Percentiles rank a stretch among this genome's conserved stretches.
phyloP scores from a whole-genome alignment of 108 stramenopile genomes.

The Epipyxis sp. region DNA sequence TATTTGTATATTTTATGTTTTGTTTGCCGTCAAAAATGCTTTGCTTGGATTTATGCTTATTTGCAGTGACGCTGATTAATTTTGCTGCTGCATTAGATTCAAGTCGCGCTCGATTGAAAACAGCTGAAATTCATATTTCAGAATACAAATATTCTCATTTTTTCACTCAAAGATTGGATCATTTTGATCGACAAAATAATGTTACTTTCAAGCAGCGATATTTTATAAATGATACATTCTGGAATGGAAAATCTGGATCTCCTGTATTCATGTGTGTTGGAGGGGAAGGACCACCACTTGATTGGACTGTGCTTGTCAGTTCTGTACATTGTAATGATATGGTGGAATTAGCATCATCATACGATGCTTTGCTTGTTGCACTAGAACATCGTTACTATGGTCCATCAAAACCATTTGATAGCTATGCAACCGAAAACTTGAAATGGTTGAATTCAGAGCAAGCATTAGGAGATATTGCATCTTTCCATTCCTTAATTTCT shows the following conservation, averaged over 20 bases:
- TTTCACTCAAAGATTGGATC: slow-evolving; percentile 64
- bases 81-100: no score
- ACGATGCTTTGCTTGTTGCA: slow-evolving; percentile 44
- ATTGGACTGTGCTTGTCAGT: slow-evolving; percentile 63
- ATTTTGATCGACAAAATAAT: slow-evolving; percentile 48
- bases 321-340: slow-evolving; percentile 83
- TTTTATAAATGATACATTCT: slow-evolving; percentile 39
- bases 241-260: not conserved
- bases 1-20: no score
- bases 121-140: no score
- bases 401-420: slow-evolving; percentile 26
- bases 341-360: slow-evolving; percentile 62
- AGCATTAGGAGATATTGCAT: slow-evolving; percentile 34
- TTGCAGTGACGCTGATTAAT: no score
- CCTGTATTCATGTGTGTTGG: slow-evolving; percentile 74
- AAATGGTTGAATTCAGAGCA: slow-evolving; percentile 19
- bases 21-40: no score
- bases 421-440: slow-evolving; percentile 25
- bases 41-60: no score
- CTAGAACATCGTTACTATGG: slow-evolving; percentile 52
- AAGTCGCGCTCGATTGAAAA: no score
- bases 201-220: slow-evolving; percentile 30
- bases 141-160: no score
- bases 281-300: slow-evolving; percentile 75
- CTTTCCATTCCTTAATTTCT: slow-evolving; percentile 23